Evolutionary conservation across 2,329 filamentous ascomycete genomes (phyloP).

Genomic region (Colletotrichum sp.): DNA sequence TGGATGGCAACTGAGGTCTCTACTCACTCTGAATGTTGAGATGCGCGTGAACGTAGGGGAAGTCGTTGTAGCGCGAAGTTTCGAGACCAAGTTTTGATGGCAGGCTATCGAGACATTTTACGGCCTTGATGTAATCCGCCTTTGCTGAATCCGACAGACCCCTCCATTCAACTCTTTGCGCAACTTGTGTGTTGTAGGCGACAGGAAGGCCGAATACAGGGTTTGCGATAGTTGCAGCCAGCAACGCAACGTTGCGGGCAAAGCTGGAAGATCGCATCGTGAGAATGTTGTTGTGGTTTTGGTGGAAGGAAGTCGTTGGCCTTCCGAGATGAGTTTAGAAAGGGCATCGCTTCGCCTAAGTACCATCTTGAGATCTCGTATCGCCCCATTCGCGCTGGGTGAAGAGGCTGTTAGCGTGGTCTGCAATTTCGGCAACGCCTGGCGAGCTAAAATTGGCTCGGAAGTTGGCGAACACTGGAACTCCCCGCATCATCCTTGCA

Average conservation of each 20-base stretch:
- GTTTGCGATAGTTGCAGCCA: not conserved
- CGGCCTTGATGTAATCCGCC: slow-evolving; percentile 21
- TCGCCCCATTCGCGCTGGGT: not conserved
- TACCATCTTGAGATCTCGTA: not conserved
- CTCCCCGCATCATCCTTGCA: not conserved
- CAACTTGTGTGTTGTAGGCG: not conserved
- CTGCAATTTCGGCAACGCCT: not conserved
- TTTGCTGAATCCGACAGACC: not conserved
- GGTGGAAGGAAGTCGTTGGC: not conserved
- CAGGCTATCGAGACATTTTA: slow-evolving; percentile 30
- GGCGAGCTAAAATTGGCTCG: not conserved
- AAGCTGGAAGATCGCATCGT: not conserved
- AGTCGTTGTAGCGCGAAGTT: slow-evolving; percentile 34
- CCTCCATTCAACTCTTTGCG: slow-evolving; percentile 4
- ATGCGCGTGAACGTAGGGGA: slow-evolving; percentile 30
- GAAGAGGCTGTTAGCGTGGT: not conserved
- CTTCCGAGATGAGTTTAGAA: not conserved
- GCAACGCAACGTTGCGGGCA: not conserved
- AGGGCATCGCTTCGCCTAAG: not conserved
- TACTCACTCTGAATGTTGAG: slow-evolving; percentile 14
- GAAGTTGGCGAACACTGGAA: not conserved
- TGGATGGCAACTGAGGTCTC: not conserved
- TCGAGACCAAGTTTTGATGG: slow-evolving; percentile 29
- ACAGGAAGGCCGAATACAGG: not conserved
- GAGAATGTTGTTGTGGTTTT: not conserved